phyloP scores from a whole-genome alignment of 140 eudicot species.

The Oenanthe javanica region DNA sequence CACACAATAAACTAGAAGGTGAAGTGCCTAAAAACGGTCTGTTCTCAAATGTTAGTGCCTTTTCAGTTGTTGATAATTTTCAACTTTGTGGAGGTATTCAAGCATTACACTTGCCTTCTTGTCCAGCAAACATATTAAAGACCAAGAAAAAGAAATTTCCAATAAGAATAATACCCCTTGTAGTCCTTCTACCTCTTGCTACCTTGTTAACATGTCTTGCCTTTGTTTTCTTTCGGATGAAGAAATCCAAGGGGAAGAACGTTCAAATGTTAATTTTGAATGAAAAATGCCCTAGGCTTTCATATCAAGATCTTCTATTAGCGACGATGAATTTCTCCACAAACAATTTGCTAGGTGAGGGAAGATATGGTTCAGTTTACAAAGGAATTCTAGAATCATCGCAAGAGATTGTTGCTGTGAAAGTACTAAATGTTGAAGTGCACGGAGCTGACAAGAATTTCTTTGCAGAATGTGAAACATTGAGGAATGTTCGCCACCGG shows the following conservation, averaged over 20 bases:
- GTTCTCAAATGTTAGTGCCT: neutral
- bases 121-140: neutral
- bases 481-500: neutral
- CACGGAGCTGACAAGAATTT: neutral
- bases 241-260: neutral
- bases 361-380: neutral
- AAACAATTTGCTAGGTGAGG: neutral
- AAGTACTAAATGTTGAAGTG: neutral
- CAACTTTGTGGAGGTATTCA: constrained; percentile 9
- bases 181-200: no score
- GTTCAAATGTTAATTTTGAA: neutral
- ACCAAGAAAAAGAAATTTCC: no score
- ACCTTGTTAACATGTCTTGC: neutral
- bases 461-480: neutral
- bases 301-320: neutral
- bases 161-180: no score
- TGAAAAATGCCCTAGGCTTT: neutral
- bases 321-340: neutral
- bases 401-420: neutral
- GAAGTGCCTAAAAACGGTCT: constrained; percentile 2
- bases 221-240: neutral
- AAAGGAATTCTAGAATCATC: neutral
- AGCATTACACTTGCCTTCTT: neutral
- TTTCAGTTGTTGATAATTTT: neutral
- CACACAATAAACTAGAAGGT: neutral